These are phyloP conservation scores for Crithidia bombi DNA, from an alignment of 208 protist species.

Conservation along the genomic window DNA sequence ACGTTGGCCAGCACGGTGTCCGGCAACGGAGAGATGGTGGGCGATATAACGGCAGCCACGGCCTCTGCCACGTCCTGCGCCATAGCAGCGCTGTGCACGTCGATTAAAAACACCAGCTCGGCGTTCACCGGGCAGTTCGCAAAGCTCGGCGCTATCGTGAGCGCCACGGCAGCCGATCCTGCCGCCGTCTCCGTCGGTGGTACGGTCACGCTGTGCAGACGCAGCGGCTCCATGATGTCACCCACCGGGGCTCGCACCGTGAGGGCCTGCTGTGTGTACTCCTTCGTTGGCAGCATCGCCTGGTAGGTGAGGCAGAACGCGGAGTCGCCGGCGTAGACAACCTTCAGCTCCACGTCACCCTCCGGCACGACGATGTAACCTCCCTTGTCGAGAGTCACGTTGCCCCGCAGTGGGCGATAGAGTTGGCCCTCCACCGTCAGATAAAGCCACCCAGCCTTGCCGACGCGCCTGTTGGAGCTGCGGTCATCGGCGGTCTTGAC, in stretches of 20 bases:
- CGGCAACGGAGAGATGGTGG: conserved; percentile 42
- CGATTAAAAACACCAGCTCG: conserved; percentile 72
- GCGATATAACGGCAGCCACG: conserved; percentile 36
- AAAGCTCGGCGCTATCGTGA: conserved; percentile 59
- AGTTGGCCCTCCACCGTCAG: conserved; percentile 38
- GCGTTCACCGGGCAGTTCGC: conserved; percentile 46
- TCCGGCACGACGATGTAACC: conserved; percentile 8
- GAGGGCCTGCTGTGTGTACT: conserved; percentile 31
- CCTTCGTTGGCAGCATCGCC: conserved; percentile 16
- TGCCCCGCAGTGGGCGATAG: conserved; percentile 53
- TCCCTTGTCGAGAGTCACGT: conserved; percentile 42
- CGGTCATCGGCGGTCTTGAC: conserved; percentile 35
- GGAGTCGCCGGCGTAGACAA: conserved; percentile 49
- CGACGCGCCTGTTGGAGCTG: conserved; percentile 4
- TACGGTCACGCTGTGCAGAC: conserved; percentile 31
- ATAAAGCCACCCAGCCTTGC: conserved; percentile 13
- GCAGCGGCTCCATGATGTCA: conserved; percentile 63
- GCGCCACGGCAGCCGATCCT: conserved; percentile 40
- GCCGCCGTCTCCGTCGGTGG: conserved; percentile 27
- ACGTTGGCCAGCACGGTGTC: conserved; percentile 55
- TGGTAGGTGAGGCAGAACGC: conserved; percentile 43
- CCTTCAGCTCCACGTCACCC: conserved; percentile 4
- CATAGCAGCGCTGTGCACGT: conserved; percentile 43
- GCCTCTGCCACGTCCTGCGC: conserved; percentile 42
- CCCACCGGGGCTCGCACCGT: conserved; percentile 43